phyloP scores from a whole-genome alignment of 768 basidiomycete species.

The Leccinum ochraceum region DNA sequence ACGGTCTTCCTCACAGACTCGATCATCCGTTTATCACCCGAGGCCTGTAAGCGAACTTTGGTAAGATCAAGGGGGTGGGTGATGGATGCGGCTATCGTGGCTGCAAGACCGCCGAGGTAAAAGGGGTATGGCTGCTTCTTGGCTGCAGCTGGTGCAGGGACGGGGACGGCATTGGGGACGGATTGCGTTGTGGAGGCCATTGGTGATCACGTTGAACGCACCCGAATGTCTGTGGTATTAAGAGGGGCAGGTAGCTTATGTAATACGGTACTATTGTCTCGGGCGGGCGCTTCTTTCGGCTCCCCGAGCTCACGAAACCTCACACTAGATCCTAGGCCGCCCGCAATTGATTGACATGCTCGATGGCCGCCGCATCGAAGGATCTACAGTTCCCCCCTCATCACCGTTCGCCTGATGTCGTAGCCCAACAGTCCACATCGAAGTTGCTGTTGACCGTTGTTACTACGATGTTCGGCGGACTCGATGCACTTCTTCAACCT shows the following conservation, averaged over 20 bases:
- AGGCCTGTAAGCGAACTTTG: conserved; percentile 89
- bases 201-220: conserved; percentile 2
- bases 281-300: not conserved
- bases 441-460: conserved; percentile 7
- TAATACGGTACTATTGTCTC: conserved; percentile 6
- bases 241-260: conserved; percentile 11
- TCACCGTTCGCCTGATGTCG: conserved; percentile 9
- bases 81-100: conserved; percentile 85
- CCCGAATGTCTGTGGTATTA: conserved; percentile 12
- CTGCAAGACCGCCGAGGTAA: conserved; percentile 85
- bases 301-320: not conserved
- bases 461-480: conserved; percentile 13
- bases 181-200: conserved; percentile 21
- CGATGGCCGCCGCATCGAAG: not conserved
- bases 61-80: conserved; percentile 89
- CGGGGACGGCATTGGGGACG: conserved; percentile 8
- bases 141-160: conserved; percentile 6
- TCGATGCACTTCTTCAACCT: not conserved
- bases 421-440: conserved; percentile 25
- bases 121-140: conserved; percentile 79
- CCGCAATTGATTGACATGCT: not conserved
- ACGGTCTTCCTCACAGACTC: conserved; percentile 81
- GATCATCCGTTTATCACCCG: conserved; percentile 91
- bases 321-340: not conserved
- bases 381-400: not conserved